Base-by-base conservation (phyloP, 345 rosid genomes). In the Populus pruinosa region DNA sequence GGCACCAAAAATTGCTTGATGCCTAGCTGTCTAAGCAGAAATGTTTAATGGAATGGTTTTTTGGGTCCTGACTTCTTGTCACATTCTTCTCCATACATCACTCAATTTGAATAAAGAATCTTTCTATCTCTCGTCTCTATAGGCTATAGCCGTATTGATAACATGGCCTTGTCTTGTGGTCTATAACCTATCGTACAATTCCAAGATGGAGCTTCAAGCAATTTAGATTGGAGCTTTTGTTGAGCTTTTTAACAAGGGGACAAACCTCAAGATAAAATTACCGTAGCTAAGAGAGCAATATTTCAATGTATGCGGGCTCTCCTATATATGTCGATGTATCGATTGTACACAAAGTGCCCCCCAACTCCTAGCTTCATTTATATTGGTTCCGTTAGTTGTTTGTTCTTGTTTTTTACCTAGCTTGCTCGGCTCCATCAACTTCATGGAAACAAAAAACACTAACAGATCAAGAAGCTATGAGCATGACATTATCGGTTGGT, bases 401-500 rank as follows among this genome's bases (percentile, higher is more conserved):
- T 53, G 6, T 20, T 2, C 69, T 31, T 65, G 21, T 65, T 0
- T n/a, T 13, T 8, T 29, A 8, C 39, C 10, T 5, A 65, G 21
- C n/a, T 31, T 2, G 69, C 69, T 33, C 39, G 16, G 68, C 21
- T 65, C 10, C 63, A 14, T 10, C 73, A 5, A 17, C 38, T 17
- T 33, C 41, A 49, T 53, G 25, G 69, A 74, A n/a, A 8, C 33
- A 6, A 67, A 11, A 12, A 49, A 64, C 63, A 14, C 20, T 67
- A 72, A 84, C 71, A 84, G 89, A 4, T 9, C 63, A 9, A 56
- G 63, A 56, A 56, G 27, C 63, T 33, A 66, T 70, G 89, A 80
- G 47, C 18, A 17, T 20, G 90, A 89, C 87, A 86, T 88, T 71
- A 81, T 93, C 63, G 36, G 77, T 13, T 91, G 98, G 98, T 95